Evolutionary conservation across 495 filamentous ascomycete species (phyloP).

Genomic region (Neurospora hispaniola): DNA sequence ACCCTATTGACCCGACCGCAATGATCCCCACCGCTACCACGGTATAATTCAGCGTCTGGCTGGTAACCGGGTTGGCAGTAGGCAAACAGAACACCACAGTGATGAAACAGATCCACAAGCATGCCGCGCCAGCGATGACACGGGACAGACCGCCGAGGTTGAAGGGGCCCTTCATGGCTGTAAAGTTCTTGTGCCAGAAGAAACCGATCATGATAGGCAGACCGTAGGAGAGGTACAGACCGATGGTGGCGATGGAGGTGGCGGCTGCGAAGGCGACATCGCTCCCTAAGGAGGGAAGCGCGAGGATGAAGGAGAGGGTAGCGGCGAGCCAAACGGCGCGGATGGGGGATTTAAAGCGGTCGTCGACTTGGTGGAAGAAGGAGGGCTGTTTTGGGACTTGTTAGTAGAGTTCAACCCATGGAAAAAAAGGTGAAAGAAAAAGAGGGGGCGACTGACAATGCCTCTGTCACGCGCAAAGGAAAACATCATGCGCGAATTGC

Average conservation of each 20-base stretch:
- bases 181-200: constrained; percentile 32
- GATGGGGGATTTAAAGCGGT: constrained; percentile 42
- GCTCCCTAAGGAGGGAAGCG: constrained; percentile 50
- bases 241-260: constrained; percentile 59
- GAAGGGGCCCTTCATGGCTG: constrained; percentile 45
- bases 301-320: constrained; percentile 48
- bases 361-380: constrained; percentile 48
- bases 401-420: too few species aligned
- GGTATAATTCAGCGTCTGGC: constrained; percentile 51
- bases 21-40: constrained; percentile 53
- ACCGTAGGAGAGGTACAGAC: constrained; percentile 56
- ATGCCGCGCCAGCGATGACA: constrained; percentile 40
- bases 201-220: constrained; percentile 51
- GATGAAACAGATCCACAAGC: constrained; percentile 47
- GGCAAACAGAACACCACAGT: constrained; percentile 54
- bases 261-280: constrained; percentile 51
- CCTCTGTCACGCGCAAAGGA: constrained; percentile 46
- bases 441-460: constrained; percentile 21
- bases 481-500: constrained; percentile 56
- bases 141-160: constrained; percentile 44
- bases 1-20: constrained; percentile 25
- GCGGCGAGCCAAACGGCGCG: constrained; percentile 51
- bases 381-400: constrained; percentile 12
- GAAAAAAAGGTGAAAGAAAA: not conserved
- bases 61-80: constrained; percentile 46